Evolutionary conservation across 345 rosid genomes (phyloP).

Genomic region (Psidium friedrichsthalianum): DNA sequence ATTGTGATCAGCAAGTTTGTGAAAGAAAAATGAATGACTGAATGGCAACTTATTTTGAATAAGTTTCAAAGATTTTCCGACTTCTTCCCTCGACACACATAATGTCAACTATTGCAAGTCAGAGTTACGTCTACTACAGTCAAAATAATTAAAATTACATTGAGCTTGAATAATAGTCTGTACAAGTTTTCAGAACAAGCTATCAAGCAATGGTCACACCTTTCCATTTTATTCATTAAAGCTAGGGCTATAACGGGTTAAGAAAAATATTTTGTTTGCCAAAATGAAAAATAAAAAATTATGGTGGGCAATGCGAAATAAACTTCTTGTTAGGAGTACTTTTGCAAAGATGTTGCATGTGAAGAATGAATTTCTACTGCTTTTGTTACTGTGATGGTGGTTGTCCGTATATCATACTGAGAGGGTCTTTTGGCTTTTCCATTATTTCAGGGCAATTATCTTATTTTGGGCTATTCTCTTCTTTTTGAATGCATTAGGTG

Average conservation of each 20-base stretch:
- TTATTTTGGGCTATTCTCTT: not conserved
- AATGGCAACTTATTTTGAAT: not conserved
- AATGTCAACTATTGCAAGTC: not conserved
- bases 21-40: not conserved
- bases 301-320: not conserved
- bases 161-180: not conserved
- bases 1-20: not conserved
- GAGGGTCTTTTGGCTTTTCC: not conserved
- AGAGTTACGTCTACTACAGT: not conserved
- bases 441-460: not conserved
- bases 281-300: not conserved
- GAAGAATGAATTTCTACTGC: not conserved
- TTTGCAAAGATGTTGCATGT: not conserved
- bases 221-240: not conserved
- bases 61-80: not conserved
- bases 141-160: not conserved
- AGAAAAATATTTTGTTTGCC: not conserved
- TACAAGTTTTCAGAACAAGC: not conserved
- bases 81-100: not conserved
- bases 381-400: not conserved
- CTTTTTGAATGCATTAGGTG: constrained; percentile 30
- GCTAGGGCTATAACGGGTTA: not conserved
- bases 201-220: not conserved
- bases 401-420: not conserved
- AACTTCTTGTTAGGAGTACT: not conserved